Evolutionary conservation across 2,329 filamentous ascomycete species (phyloP).

Genomic region (Karstenula rhodostoma): DNA sequence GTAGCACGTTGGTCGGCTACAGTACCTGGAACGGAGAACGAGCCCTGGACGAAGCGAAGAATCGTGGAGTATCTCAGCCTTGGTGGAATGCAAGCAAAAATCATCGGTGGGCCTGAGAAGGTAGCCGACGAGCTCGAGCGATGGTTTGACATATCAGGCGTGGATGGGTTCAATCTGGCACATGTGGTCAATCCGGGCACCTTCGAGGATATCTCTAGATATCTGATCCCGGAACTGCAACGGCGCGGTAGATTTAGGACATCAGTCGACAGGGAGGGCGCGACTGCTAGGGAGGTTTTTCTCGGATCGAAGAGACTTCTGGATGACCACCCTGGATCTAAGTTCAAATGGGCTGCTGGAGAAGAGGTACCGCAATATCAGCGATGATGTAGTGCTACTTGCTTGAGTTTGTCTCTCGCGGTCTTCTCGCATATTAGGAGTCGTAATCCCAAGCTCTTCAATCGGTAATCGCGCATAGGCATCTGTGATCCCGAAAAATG

Average conservation of each 20-base stretch:
- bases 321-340: constrained; percentile 22
- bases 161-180: constrained; percentile 76
- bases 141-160: constrained; percentile 71
- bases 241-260: constrained; percentile 41
- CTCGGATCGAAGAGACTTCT: constrained; percentile 18
- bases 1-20: constrained; percentile 25
- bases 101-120: constrained; percentile 68
- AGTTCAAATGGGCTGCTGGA: constrained; percentile 18
- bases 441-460: background rate
- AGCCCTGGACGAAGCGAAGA: constrained; percentile 74
- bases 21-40: constrained; percentile 44
- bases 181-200: constrained; percentile 31
- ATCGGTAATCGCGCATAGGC: background rate
- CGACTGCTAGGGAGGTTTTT: constrained; percentile 19
- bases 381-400: background rate
- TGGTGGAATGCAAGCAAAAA: constrained; percentile 68
- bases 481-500: background rate
- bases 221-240: constrained; percentile 34
- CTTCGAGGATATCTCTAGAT: constrained; percentile 33
- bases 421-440: background rate
- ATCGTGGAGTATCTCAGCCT: constrained; percentile 71
- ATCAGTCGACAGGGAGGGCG: constrained; percentile 19
- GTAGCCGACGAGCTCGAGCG: constrained; percentile 72
- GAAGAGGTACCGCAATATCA: constrained; percentile 14
- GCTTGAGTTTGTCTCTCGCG: background rate